phyloP scores from a whole-genome alignment of 179 eudicot species.

The Monotropa hypopitys region DNA sequence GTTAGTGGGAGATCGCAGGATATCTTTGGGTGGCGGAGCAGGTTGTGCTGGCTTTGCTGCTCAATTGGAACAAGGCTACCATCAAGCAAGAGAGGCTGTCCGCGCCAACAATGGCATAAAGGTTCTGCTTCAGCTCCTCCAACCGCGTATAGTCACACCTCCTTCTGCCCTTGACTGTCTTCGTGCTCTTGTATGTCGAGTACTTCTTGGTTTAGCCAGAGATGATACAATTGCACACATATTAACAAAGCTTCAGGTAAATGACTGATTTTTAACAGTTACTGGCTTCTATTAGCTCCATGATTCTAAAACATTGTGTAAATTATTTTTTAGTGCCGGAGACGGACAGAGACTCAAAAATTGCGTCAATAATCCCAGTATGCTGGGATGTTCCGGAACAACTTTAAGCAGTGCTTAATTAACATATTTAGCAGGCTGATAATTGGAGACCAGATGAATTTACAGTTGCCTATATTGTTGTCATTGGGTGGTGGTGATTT shows the following conservation, averaged over 20 bases:
- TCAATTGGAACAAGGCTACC: slow-evolving; percentile 84
- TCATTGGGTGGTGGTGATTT: neutral
- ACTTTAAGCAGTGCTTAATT: neutral
- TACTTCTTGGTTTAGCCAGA: slow-evolving; percentile 93
- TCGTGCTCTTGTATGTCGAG: slow-evolving; percentile 95
- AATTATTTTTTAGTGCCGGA: neutral
- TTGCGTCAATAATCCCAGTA: neutral
- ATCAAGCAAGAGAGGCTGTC: slow-evolving; percentile 95
- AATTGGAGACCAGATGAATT: neutral
- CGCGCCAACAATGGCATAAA: slow-evolving; percentile 94
- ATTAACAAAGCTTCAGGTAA: slow-evolving; percentile 92
- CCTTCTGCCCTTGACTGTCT: slow-evolving; percentile 84
- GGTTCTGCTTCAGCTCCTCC: slow-evolving; percentile 87
- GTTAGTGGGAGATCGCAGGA: slow-evolving; percentile 91
- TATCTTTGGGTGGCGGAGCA: slow-evolving; percentile 81
- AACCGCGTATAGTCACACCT: slow-evolving; percentile 66
- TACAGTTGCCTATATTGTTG: neutral
- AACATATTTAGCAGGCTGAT: neutral
- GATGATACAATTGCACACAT: slow-evolving; percentile 93
- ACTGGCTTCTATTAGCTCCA: neutral
- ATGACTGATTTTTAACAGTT: neutral
- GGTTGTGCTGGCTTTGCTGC: slow-evolving; percentile 96
- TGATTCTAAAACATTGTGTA: neutral
- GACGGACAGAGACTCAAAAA: neutral
- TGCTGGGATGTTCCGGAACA: neutral